phyloP scores from a whole-genome alignment of 169 alveolate genomes.

The Babesia divergens region DNA sequence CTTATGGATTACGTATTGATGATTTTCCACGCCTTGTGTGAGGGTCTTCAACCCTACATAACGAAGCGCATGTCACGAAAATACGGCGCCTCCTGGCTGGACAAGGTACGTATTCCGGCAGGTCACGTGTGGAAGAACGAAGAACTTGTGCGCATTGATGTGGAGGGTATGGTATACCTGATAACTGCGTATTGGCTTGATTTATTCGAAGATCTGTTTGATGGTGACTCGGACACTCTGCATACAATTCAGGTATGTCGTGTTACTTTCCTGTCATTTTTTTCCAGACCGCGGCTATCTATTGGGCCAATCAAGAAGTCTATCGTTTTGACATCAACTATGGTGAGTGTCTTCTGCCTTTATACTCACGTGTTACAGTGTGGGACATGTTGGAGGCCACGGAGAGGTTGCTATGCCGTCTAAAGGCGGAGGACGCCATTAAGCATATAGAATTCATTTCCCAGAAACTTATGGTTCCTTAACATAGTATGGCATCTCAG shows the following conservation, averaged over 20 bases:
- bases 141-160: conserved; percentile 69
- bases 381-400: conserved; percentile 64
- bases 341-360: conserved; percentile 44
- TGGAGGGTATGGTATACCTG: conserved; percentile 76
- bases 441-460: conserved; percentile 57
- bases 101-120: conserved; percentile 66
- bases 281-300: conserved; percentile 75
- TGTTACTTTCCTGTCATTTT: background rate
- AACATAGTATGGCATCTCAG: conserved; percentile 38
- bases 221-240: conserved; percentile 50
- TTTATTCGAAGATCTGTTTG: conserved; percentile 65
- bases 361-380: conserved; percentile 9
- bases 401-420: conserved; percentile 26
- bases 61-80: conserved; percentile 63
- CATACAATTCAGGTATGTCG: conserved; percentile 62
- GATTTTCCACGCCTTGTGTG: conserved; percentile 70
- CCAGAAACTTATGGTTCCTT: conserved; percentile 42
- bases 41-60: conserved; percentile 72
- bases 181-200: conserved; percentile 80
- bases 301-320: conserved; percentile 82
- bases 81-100: conserved; percentile 72
- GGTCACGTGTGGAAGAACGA: conserved; percentile 74
- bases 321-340: conserved; percentile 70
- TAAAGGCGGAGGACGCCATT: conserved; percentile 33
- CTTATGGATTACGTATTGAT: conserved; percentile 52